Conservation (phyloP, 2,329 filamentous ascomycete genomes). For the Ascocoryne sarcoides region DNA sequence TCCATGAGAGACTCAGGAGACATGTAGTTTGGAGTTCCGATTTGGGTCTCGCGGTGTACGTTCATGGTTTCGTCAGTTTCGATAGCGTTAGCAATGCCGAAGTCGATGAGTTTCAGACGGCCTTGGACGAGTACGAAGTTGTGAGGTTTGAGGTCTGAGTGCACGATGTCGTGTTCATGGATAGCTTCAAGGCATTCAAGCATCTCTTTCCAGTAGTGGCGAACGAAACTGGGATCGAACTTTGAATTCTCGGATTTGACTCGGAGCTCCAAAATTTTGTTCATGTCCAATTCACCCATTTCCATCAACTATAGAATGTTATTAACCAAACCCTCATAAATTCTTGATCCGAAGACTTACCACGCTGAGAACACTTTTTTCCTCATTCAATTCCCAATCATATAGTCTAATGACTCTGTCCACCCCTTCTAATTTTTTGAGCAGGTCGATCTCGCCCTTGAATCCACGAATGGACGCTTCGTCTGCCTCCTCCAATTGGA, state of each 20-base stretch:
- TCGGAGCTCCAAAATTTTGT: constrained; percentile 69
- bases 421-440: constrained; percentile 72
- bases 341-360: constrained; percentile 47
- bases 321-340: constrained; percentile 6
- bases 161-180: constrained; percentile 84
- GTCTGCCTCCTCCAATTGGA: constrained; percentile 84
- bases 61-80: constrained; percentile 94
- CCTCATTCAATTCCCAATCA: constrained; percentile 88
- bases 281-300: constrained; percentile 88
- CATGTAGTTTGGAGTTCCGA: constrained; percentile 98
- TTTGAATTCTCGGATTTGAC: constrained; percentile 63
- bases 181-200: constrained; percentile 88
- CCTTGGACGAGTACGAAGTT: constrained; percentile 94
- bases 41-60: constrained; percentile 88
- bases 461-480: constrained; percentile 75
- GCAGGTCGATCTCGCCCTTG: constrained; percentile 89
- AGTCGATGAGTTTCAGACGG: constrained; percentile 90
- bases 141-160: constrained; percentile 92
- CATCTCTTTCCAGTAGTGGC: constrained; percentile 99
- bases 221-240: constrained; percentile 83
- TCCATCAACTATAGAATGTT: constrained; percentile 69
- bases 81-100: constrained; percentile 96
- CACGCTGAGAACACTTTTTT: constrained; percentile 80
- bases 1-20: constrained; percentile 90
- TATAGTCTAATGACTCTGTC: constrained; percentile 85